Conservation (phyloP, 1,284 basidiomycete genomes). For the Cutaneotrichosporon arboriforme region DNA sequence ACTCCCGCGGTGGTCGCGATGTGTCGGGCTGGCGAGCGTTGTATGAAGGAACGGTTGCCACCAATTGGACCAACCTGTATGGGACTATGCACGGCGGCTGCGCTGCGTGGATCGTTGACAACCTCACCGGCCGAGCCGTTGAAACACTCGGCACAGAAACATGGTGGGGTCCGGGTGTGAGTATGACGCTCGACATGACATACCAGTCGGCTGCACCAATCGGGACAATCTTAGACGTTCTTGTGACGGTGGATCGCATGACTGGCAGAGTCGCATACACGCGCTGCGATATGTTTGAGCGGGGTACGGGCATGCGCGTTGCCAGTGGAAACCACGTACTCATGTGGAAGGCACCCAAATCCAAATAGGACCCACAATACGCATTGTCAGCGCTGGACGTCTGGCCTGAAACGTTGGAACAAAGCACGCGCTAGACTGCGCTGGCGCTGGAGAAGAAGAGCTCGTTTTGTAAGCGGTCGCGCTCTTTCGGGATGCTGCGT, state of each 20-base stretch:
- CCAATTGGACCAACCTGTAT: constrained; percentile 10
- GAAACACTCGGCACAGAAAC: constrained; percentile 1
- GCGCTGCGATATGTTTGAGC: constrained; percentile 9
- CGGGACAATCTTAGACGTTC: constrained; percentile 3
- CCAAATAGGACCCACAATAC: too few relatives aligned
- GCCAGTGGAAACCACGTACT: constrained; percentile 12
- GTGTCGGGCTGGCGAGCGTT: constrained; percentile 8
- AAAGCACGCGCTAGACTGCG: too few relatives aligned
- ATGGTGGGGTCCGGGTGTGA: constrained; percentile 8
- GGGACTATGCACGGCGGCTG: constrained; percentile 12
- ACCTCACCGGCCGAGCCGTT: constrained; percentile 8
- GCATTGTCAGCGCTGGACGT: too few relatives aligned
- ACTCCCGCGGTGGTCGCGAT: constrained; percentile 6
- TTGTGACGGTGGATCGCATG: constrained; percentile 12
- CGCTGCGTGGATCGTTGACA: constrained; percentile 11
- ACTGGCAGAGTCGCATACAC: constrained; percentile 6
- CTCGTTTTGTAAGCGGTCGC: too few relatives aligned
- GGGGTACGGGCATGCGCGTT: constrained; percentile 1
- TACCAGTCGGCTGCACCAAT: constrained; percentile 8
- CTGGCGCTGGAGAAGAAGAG: too few relatives aligned
- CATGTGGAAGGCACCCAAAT: constrained; percentile 9
- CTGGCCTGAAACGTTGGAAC: too few relatives aligned
- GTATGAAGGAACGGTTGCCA: constrained; percentile 3
- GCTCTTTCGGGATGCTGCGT: too few relatives aligned
- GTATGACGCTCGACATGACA: constrained; percentile 13